Evolutionary conservation across 208 protist species (phyloP), one percentile per base, ranked within the genome.

Genomic region (Blechomonas ayalai): DNA sequence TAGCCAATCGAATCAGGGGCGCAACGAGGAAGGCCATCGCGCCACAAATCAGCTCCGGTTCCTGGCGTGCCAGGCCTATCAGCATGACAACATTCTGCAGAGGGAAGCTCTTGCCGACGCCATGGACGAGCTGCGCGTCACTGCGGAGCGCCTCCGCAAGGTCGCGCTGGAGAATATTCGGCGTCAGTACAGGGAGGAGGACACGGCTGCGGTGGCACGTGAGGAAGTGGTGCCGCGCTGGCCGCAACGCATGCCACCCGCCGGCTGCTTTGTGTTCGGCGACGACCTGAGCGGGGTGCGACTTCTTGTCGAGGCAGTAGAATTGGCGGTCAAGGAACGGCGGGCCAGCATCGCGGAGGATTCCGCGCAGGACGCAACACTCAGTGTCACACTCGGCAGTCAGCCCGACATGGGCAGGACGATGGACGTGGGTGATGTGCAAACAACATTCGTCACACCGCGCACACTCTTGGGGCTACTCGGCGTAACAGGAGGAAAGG

Each of bases 121-220:
- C 4, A 25, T 54, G 7, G 15, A 12, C 9, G 7, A 38, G n/a
- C 43, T 67, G 18, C n/a, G 23, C 0, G 33, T 37, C 9, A 39
- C 46, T 33, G 59, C 57, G 20, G 39, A 53, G 29, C 56, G 57
- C 3, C 69, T 66, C 50, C 61, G 63, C 31, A 91, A 92, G 53
- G 45, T 90, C 7, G 92, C 94, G 35, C 81, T 90, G 6, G 94
- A 97, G 54, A 90, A 89, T 52, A 73, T 97, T 27, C 82, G 96
- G 3, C 66, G 71, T 8, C 52, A 72, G n/a, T 61, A 45, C 27
- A 52, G 72, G 34, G 68, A 56, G 16, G 28, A 52, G 3, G 58
- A 35, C 43, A 13, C 16, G 15, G 6, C 31, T 15, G 28, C 29
- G 6, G 45, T 47, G 19, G 58, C 26, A n/a, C 45, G 43, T 1